These are phyloP conservation scores for Apiospora hydei DNA, from an alignment of 2,329 filamentous ascomycete species.

Conservation along the genomic window DNA sequence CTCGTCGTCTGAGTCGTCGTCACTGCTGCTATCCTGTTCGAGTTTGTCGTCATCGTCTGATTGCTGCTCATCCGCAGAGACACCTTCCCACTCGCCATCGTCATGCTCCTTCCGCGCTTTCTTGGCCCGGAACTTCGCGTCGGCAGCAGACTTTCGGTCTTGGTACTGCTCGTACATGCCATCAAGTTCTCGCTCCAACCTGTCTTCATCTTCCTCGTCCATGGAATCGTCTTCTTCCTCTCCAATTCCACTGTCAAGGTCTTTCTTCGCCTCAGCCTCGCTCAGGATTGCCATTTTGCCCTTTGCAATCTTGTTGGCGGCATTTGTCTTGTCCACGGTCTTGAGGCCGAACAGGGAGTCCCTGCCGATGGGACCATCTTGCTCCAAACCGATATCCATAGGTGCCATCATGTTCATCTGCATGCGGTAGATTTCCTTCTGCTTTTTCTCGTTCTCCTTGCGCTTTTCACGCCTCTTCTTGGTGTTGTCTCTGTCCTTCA, in stretches of 20 bases:
- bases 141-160: constrained; percentile 77
- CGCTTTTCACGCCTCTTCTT: constrained; percentile 85
- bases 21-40: constrained; percentile 64
- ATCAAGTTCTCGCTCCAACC: constrained; percentile 85
- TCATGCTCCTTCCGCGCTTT: constrained; percentile 81
- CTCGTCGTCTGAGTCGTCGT: constrained; percentile 63
- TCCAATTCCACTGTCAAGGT: constrained; percentile 65
- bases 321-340: constrained; percentile 77
- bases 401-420: constrained; percentile 97
- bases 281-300: constrained; percentile 79
- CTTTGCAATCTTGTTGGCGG: constrained; percentile 71
- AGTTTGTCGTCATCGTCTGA: constrained; percentile 65
- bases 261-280: constrained; percentile 62
- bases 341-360: constrained; percentile 90
- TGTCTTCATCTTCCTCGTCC: constrained; percentile 83
- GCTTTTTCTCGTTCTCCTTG: constrained; percentile 91
- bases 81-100: constrained; percentile 91
- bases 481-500: constrained; percentile 80
- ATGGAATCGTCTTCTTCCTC: constrained; percentile 72
- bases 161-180: constrained; percentile 86
- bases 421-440: constrained; percentile 93
- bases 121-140: constrained; percentile 91
- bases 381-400: constrained; percentile 94
- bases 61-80: constrained; percentile 71
- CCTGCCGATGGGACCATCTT: constrained; percentile 67